phyloP scores from a whole-genome alignment of 2,329 filamentous ascomycete genomes.

The Sclerotinia glacialis region DNA sequence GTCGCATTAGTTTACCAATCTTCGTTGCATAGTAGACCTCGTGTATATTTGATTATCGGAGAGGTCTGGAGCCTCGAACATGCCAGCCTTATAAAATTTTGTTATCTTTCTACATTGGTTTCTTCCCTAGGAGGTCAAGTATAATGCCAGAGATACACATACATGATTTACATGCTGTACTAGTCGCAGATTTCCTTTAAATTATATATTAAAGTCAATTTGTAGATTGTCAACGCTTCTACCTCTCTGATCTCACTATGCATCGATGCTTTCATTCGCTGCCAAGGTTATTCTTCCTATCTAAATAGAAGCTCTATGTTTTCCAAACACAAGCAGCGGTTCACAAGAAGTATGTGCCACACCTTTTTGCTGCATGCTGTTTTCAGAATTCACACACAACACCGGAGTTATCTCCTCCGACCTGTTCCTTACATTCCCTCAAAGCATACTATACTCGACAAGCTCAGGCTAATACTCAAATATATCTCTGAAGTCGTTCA shows the following conservation, averaged over 20 bases:
- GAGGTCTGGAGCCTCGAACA: neutral
- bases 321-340: neutral
- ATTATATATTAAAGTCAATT: neutral
- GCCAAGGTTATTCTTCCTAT: neutral
- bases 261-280: neutral
- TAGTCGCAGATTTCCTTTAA: neutral
- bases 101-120: neutral
- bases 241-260: too few species aligned
- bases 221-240: too few species aligned
- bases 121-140: too few species aligned
- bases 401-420: neutral
- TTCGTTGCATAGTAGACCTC: neutral
- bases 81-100: neutral
- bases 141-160: neutral
- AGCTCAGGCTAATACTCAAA: neutral
- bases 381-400: neutral
- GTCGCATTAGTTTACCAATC: neutral
- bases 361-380: neutral
- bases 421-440: neutral
- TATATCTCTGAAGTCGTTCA: neutral
- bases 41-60: neutral
- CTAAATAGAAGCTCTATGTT: neutral
- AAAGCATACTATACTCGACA: neutral
- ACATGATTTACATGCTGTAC: neutral
- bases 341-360: neutral